phyloP scores from a whole-genome alignment of 208 protist genomes.

The Porcisia hertigi region DNA sequence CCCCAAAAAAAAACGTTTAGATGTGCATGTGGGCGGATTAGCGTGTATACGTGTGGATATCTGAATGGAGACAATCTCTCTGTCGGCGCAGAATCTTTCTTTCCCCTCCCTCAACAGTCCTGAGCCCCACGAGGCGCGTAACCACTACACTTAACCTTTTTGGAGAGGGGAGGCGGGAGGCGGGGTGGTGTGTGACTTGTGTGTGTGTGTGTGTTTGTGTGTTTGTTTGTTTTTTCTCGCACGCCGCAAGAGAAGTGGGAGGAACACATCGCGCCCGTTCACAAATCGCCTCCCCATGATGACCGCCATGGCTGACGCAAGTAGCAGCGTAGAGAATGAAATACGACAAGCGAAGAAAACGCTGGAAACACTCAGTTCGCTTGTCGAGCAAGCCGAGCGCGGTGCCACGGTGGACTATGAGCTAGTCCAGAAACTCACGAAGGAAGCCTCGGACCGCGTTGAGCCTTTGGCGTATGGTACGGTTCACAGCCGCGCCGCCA shows the following conservation, averaged over 20 bases:
- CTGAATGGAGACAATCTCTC: too few relatives aligned
- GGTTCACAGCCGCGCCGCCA: constrained; percentile 19
- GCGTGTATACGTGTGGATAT: too few relatives aligned
- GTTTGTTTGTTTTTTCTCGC: not conserved
- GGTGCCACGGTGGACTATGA: constrained; percentile 35
- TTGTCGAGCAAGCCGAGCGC: constrained; percentile 50
- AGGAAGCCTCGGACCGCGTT: constrained; percentile 26
- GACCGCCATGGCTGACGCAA: not conserved
- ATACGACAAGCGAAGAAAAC: constrained; percentile 54
- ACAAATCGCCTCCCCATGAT: not conserved
- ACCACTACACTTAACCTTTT: too few relatives aligned
- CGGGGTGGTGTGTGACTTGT: not conserved
- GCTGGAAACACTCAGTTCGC: constrained; percentile 34
- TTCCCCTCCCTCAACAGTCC: too few relatives aligned
- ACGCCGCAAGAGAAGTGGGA: not conserved
- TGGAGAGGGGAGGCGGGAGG: not conserved
- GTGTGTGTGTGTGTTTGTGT: not conserved
- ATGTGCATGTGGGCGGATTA: too few relatives aligned
- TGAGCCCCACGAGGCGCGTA: too few relatives aligned
- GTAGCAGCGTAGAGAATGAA: constrained; percentile 41
- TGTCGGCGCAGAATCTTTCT: too few relatives aligned
- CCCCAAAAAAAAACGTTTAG: too few relatives aligned
- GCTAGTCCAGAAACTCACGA: constrained; percentile 22
- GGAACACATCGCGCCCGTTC: not conserved
- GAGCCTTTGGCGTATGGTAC: constrained; percentile 35